Evolutionary conservation across 2,329 filamentous ascomycete genomes (phyloP), one percentile per base, ranked within the genome.

Genomic region (Microdochium trichocladiopsis): DNA sequence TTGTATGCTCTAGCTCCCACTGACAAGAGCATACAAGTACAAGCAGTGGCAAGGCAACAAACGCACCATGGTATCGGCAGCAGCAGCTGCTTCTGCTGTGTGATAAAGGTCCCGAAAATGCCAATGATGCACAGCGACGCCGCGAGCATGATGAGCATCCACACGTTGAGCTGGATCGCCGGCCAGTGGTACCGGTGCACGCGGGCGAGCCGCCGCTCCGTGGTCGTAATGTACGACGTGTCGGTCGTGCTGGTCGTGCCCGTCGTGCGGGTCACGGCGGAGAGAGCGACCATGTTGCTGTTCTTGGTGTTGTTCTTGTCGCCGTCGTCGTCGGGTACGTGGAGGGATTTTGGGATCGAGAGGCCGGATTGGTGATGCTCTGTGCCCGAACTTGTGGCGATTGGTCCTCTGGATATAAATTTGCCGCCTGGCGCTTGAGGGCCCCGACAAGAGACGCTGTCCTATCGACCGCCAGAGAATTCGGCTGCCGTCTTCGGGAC

Each of bases 171-270:
- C 66, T 84, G 80, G 51, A 82, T 66, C n/a, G 81, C 80, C 18
- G 84, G 84, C 84, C 84, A 87, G 69, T 83, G 82, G 72, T 87
- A 87, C 43, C 77, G 77, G 62, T 80, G 78, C 3, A 83, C 66
- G 57, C 72, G 73, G 55, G 71, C 62, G 37, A 72, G 59, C 52
- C 70, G 71, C 45, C 72, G 71, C 53, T 72, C 68, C 64, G 75
- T 45, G 41, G 18, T 18, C 5, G 41, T 28, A 4, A 48, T 23
- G 47, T 48, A 48, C 10, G 47, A 45, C 41, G 41, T 18, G 16
- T 45, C 41, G 3, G 23, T 28, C 23, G 43, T 67, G 43, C 69
- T 68, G 51, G 61, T 65, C 55, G 66, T 72, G 23, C 67, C 60
- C 48, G 69, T 45, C 41, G 41, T 45, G 41, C 41, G 41, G 41